Evolutionary conservation across 345 rosid genomes (phyloP).

Genomic region (Passiflora organensis): DNA sequence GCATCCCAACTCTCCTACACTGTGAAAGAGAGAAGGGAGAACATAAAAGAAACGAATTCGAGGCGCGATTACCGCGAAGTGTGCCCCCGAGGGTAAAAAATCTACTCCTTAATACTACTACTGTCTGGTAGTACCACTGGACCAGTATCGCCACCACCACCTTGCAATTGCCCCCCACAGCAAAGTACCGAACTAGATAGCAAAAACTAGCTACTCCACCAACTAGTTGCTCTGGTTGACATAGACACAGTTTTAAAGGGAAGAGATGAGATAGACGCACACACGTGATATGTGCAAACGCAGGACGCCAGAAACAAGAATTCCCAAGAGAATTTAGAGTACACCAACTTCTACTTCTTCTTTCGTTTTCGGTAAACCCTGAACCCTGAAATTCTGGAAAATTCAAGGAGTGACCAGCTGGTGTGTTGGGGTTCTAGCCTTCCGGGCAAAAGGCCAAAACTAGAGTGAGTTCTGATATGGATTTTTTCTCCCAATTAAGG

Average conservation of each 20-base stretch:
- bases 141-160: too few species aligned
- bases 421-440: background rate
- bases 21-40: slow-evolving; percentile 8
- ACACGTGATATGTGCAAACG: background rate
- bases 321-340: too few species aligned
- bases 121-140: too few species aligned
- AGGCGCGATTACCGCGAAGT: background rate
- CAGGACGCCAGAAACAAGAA: background rate
- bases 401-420: slow-evolving; percentile 7
- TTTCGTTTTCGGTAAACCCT: background rate
- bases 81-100: too few species aligned
- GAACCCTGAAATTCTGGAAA: background rate
- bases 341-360: background rate
- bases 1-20: slow-evolving; percentile 9
- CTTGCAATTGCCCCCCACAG: too few species aligned
- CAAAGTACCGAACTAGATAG: too few species aligned
- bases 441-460: background rate
- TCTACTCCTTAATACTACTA: background rate
- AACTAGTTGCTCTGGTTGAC: too few species aligned
- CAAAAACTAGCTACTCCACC: too few species aligned
- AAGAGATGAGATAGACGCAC: too few species aligned
- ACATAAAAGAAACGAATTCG: slow-evolving; percentile 7
- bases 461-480: slow-evolving; percentile 32
- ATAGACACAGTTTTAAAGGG: too few species aligned
- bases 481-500: slow-evolving; percentile 29